A percentile compares a stretch with the other conserved stretches of the same genome.
phyloP scores from a whole-genome alignment of 2,329 filamentous ascomycete genomes.

The Daldinia eschscholtzii region DNA sequence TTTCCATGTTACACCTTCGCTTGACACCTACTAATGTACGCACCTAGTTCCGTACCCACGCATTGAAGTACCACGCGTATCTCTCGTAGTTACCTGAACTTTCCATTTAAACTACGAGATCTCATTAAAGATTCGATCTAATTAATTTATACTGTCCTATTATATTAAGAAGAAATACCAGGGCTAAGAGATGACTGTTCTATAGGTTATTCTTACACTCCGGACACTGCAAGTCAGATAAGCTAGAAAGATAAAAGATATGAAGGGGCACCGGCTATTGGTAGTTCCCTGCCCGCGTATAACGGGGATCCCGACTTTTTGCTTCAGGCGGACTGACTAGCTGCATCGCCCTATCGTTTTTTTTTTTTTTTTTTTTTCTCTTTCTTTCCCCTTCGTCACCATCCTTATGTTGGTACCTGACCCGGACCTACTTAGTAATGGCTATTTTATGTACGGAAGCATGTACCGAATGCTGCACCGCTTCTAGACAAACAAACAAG shows the following conservation, averaged over 20 bases:
- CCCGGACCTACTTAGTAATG: not conserved
- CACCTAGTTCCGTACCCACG: not conserved
- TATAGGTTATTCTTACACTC: constrained; percentile 34
- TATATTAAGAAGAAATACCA: not conserved
- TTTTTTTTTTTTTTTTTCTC: not conserved
- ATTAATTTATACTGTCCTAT: constrained; percentile 5
- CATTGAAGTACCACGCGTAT: too few species aligned
- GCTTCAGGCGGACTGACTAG: constrained; percentile 25
- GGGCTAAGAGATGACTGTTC: constrained; percentile 2
- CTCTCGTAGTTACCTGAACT: not conserved
- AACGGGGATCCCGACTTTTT: constrained; percentile 44
- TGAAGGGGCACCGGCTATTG: constrained; percentile 10
- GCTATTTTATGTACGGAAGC: constrained; percentile 8
- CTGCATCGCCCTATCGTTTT: constrained; percentile 31
- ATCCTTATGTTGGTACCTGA: not conserved
- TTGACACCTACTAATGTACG: not conserved
- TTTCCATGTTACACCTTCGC: not conserved
- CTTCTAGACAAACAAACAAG: constrained; percentile 17
- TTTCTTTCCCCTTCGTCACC: constrained; percentile 10
- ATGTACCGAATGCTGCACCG: constrained; percentile 15
- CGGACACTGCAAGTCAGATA: constrained; percentile 44
- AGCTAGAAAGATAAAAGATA: constrained; percentile 23
- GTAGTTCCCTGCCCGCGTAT: constrained; percentile 10
- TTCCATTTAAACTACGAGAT: not conserved
- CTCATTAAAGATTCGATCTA: not conserved